Conservation (phyloP, 495 filamentous ascomycete genomes). For the Polyplosphaeria fusca region DNA sequence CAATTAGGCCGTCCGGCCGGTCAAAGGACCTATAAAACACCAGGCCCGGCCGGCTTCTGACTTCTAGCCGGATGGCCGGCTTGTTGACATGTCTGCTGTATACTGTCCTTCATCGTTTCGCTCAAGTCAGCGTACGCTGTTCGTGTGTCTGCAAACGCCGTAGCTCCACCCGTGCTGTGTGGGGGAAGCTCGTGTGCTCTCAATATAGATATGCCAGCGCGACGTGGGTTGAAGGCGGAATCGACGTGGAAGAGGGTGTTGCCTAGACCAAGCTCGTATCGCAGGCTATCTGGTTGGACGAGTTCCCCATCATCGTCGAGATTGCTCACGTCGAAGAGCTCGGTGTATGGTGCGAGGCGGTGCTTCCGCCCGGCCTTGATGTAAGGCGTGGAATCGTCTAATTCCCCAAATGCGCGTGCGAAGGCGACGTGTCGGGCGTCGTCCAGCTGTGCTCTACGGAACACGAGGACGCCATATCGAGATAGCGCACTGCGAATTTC, state of each 20-base stretch:
- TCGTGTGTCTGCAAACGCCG: conserved; percentile 57
- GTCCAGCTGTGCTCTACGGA: conserved; percentile 48
- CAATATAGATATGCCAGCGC: conserved; percentile 54
- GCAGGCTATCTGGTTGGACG: conserved; percentile 12
- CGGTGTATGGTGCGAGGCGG: conserved; percentile 39
- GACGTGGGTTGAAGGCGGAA: conserved; percentile 58
- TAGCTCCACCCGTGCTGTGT: conserved; percentile 50
- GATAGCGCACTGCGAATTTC: conserved; percentile 48
- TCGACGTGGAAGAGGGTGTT: conserved; percentile 61
- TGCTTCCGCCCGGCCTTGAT: conserved; percentile 45
- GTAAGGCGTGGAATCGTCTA: conserved; percentile 57
- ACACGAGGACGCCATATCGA: conserved; percentile 57
- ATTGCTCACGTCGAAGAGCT: conserved; percentile 60
- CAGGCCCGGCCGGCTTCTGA: too few species aligned
- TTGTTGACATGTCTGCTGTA: too few species aligned
- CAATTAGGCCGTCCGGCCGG: too few species aligned
- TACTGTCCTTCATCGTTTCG: conserved; percentile 36
- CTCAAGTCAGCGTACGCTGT: conserved; percentile 54
- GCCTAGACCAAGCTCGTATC: conserved; percentile 28
- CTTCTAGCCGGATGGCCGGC: too few species aligned
- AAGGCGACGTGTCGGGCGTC: conserved; percentile 54
- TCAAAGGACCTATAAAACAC: too few species aligned
- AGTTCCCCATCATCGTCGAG: conserved; percentile 44
- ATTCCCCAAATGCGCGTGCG: conserved; percentile 52
- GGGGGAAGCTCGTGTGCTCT: conserved; percentile 53